Evolutionary conservation across 176 grass and related monocot genomes (phyloP), one percentile per base, ranked within the genome.

Genomic region (Eleusine indica): DNA sequence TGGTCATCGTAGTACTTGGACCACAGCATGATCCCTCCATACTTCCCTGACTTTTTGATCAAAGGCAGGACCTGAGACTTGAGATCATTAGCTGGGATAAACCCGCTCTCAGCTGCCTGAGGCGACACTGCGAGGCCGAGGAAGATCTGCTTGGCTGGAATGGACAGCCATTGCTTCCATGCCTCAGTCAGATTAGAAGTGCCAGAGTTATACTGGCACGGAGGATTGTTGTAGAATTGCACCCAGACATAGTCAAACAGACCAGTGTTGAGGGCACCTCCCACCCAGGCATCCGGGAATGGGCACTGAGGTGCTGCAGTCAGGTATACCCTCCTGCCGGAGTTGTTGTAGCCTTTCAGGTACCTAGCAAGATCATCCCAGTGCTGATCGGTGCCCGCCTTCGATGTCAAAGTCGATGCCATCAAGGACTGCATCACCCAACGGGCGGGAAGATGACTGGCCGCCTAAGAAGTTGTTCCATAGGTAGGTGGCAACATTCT

Each of bases 1-100:
- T 82, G 87, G 54, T 90, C 87, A 80, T 93, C 88, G 6, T 93
- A 90, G 82, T 93, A 93, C 64, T 86, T 90, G 15, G 91, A 90
- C 91, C 85, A 93, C 9, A 93, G 48, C 91, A 93, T 93, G 35
- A 90, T 90, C 53, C 91, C 91, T 69, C 91, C 91, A 13, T 93
- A 90, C 49, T 93, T 93, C 9, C 51, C 63, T 0, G 88, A 75
- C 4, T 39, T 15, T 85, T 90, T 90, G 32, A 93, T 83, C 46
- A 72, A 35, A 0, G 91, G 88, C 22, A 93, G 91, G 17, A 93
- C 88, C 28, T 82, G 12, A 0, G 85, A 90, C 60, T 73, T 90
- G 3, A 93, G 88, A 58, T 88, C 88, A 25, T 65, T 75, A 14
- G 85, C 39, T n/a, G 88, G 91, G 70, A 93, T 80, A 71, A 90